Base-by-base conservation (phyloP, 1,284 basidiomycete genomes). In the Papiliotrema fonsecae region DNA sequence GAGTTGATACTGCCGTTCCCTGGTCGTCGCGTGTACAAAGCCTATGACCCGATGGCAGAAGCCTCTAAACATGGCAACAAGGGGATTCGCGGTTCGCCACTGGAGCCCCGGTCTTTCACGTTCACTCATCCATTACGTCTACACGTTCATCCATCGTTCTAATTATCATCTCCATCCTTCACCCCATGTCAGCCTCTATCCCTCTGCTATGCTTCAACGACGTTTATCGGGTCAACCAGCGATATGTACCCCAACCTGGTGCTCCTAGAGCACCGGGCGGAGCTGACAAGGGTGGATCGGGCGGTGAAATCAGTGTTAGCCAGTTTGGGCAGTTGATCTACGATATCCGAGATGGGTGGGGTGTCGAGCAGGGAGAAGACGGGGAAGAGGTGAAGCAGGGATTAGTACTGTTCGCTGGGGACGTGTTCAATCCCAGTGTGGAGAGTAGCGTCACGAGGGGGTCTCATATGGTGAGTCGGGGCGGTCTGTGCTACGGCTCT, bases 391-490 rank as follows among this genome's bases (percentile, higher is more conserved):
- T 16, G 11, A 77, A 75, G 51, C 85, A 88, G 56, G 90, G 91
- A 0, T 76, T 96, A 3, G 78, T 86, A 0, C 73, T 96, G 2
- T 96, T 94, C 72, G 91, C 87, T 25, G 91, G 91, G 5, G 91
- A 94, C 67, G 76, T 88, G 4, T 91, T 91, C 67, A 84, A 84
- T 18, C 90, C 89, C 0, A 88, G 86, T 3, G 81, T 90, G 0
- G 89, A 93, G 73, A 88, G 85, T 60, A 84, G 85, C 7, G 84
- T 96, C 21, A 93, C 90, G 3, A 77, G 91, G 67, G 91, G 91
- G 36, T 89, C 85, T 52, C 89, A 94, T 79, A 88, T 94, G 87
- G 87, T 89, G 58, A 61, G 78, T 52, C 25, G 3, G 14, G 9
- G n/a, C n/a, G n/a, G n/a, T n/a, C n/a, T n/a, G n/a, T n/a, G n/a